Base-by-base conservation (phyloP, 1,139 yeast species). In the Candida pseudoviswanathii region DNA sequence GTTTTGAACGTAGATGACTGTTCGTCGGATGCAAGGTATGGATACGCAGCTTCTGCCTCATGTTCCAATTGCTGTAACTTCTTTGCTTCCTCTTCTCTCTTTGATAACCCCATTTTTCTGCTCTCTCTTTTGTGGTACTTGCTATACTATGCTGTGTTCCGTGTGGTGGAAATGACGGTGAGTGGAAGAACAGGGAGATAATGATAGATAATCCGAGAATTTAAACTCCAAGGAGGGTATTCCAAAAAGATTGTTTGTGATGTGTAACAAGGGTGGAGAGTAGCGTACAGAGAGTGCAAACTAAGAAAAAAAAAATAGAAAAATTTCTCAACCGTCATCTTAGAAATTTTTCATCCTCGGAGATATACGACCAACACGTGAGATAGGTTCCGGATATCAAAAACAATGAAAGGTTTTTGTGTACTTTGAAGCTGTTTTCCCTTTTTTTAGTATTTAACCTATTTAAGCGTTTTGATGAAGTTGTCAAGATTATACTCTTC, bases 401-500 rank as follows among this genome's bases (percentile, higher is more conserved):
- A 16, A 16, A 16, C 16, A 16, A 16, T 16, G 16, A 16, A 16
- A 16, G 16, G 16, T 16, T 16, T 16, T 16, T 16, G 16, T 16
- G 16, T 16, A 16, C 16, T 16, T 16, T 16, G 16, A 16, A 16
- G 16, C 16, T 16, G 16, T 16, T 16, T 16, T 16, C 16, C 16
- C 16, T 16, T 16, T 16, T 16, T 16, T 16, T 31, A 6, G 16
- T 16, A 3, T 16, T 21, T 41, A 27, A 41, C 60, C 31, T 43
- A 76, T 53, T 75, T 73, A 56, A 90, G 78, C 24, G 89, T 86
- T 69, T 88, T 89, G 69, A 94, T 94, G 67, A 94, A 94, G 50
- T 87, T 85, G 67, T 92, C 98, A 70, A 94, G 81, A 63, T 94
- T 89, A 67, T 94, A 94, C 71, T 94, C 98, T 63, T 94, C 99